Conservation (phyloP, 1,284 basidiomycete genomes). For the Cystobasidium slooffiae region DNA sequence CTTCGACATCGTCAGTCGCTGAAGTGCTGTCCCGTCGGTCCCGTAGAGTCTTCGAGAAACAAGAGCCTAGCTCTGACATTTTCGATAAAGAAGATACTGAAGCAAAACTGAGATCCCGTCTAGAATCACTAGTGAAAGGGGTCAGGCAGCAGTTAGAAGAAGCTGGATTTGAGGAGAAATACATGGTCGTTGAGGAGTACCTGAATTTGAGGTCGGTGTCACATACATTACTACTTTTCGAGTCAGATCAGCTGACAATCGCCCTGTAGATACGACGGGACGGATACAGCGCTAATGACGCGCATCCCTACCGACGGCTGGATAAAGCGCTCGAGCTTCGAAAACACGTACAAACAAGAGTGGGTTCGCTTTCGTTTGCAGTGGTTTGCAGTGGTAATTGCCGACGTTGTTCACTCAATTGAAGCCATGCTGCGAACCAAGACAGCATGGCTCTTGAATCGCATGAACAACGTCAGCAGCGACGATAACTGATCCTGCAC, state of each 20-base stretch:
- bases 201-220: slow-evolving; percentile 77
- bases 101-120: slow-evolving; percentile 64
- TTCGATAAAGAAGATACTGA: slow-evolving; percentile 58
- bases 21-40: not conserved
- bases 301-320: slow-evolving; percentile 64
- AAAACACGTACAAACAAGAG: slow-evolving; percentile 56
- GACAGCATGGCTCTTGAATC: too few relatives aligned
- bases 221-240: not conserved
- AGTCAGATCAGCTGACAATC: not conserved
- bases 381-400: not conserved
- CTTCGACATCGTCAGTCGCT: not conserved
- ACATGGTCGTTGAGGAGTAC: slow-evolving; percentile 76
- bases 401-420: too few relatives aligned
- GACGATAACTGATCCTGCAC: not conserved
- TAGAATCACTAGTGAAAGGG: slow-evolving; percentile 69
- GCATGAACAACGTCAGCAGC: too few relatives aligned
- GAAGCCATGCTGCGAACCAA: too few relatives aligned
- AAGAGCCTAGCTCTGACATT: slow-evolving; percentile 48
- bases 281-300: slow-evolving; percentile 89
- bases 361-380: slow-evolving; percentile 34
- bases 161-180: slow-evolving; percentile 77
- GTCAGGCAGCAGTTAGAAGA: slow-evolving; percentile 69
- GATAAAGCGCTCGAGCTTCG: slow-evolving; percentile 80
- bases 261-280: slow-evolving; percentile 59
- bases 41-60: slow-evolving; percentile 47